Evolutionary conservation across 306 rosid species (phyloP).

Genomic region (Casuarina cunninghamiana): DNA sequence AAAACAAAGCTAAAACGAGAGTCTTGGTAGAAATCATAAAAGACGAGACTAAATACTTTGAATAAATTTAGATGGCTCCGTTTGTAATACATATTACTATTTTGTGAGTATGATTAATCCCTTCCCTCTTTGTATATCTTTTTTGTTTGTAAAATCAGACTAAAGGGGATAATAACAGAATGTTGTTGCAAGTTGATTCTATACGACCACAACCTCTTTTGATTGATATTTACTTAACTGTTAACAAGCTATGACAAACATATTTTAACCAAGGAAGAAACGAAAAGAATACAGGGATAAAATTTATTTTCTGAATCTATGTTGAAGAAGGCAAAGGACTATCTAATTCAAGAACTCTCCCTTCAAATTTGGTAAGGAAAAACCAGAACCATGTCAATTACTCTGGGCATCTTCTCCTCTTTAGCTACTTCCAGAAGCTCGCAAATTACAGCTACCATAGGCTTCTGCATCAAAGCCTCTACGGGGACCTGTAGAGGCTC

Average conservation of each 20-base stretch:
- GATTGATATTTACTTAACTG: conserved; percentile 20
- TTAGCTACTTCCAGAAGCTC: conserved; percentile 42
- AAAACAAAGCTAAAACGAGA: too few species aligned
- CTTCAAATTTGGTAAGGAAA: conserved; percentile 5
- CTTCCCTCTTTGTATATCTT: too few species aligned
- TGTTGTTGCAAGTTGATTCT: too few species aligned
- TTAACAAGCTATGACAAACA: conserved; percentile 25
- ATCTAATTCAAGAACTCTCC: conserved; percentile 7
- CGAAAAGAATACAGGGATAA: neutral
- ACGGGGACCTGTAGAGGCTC: conserved; percentile 70
- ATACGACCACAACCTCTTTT: conserved; percentile 7
- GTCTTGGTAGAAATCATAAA: too few species aligned
- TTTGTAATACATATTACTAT: too few species aligned
- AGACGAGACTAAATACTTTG: too few species aligned
- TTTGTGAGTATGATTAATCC: too few species aligned
- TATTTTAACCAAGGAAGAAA: conserved; percentile 19
- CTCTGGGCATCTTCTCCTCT: conserved; percentile 23
- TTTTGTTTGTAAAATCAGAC: too few species aligned
- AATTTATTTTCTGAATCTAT: conserved; percentile 23
- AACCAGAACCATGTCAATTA: conserved; percentile 21
- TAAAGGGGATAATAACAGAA: too few species aligned
- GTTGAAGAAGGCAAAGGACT: conserved; percentile 12
- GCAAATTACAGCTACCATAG: conserved; percentile 47
- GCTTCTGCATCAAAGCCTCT: conserved; percentile 43
- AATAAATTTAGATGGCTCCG: too few species aligned